Evolutionary conservation across 2,329 filamentous ascomycete genomes (phyloP), one percentile per base, ranked within the genome.

Genomic region (Trichoderma guizhouense): DNA sequence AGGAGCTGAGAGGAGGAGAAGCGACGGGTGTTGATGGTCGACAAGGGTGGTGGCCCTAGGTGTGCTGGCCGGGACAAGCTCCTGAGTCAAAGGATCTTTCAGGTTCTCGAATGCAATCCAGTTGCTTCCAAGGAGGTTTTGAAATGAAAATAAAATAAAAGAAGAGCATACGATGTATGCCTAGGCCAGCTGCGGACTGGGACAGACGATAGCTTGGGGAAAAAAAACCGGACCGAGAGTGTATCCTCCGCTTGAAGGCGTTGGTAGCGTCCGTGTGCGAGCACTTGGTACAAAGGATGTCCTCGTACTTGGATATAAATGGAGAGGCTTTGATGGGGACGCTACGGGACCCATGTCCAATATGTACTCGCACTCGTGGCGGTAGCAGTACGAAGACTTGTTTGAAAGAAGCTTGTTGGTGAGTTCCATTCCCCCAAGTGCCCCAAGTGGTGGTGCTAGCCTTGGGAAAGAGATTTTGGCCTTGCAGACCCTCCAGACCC

Each of bases 141-240:
- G 28, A 68, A 68, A 32, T 58, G 65, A 68, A 58, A 43, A 58
- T 43, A 47, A 68, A 58, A 58, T 57, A 47, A 12, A 47, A 69
- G 55, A 47, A 47, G 24, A 69, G 36, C 32, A 12, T 69, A 26
- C 53, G 47, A 51, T 28, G 39, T 7, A 53, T 53, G 66, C 57
- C 55, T 69, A 51, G 43, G 15, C 55, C 57, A 69, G 66, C 57
- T 61, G 66, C 21, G 55, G 66, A 62, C 65, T 60, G 55, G 66
- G 47, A 62, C 39, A 62, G 57, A 39, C 66, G 66, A 69, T 62
- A 69, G 66, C 66, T 69, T 69, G 66, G 66, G 57, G 57, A 28
- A 69, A 69, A 69, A 69, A 69, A 69, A 69, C 66, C 66, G 66
- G 66, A 58, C 66, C 66, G 66, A 69, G 66, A 69, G n/a, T 18